Evolutionary conservation across 2,329 filamentous ascomycete genomes (phyloP).

Genomic region (Stagonosporopsis vannaccii): DNA sequence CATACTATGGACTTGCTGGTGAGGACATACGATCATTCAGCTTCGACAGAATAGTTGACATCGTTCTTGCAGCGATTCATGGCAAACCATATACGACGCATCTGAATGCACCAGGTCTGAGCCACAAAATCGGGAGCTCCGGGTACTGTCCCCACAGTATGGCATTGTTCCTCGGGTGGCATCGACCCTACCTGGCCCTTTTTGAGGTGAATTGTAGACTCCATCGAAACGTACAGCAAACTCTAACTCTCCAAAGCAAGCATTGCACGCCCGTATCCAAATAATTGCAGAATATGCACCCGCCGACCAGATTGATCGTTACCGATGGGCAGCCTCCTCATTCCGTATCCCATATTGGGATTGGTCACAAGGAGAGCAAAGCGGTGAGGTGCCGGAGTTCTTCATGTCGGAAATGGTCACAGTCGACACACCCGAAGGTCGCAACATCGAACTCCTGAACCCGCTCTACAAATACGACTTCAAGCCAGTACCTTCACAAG

Average conservation of each 20-base stretch:
- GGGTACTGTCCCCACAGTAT: conserved; percentile 83
- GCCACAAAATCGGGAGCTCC: conserved; percentile 41
- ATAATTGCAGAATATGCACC: conserved; percentile 28
- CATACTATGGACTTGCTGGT: conserved; percentile 82
- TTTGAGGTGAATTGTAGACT: conserved; percentile 57
- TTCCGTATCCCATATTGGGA: conserved; percentile 49
- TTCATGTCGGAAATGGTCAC: conserved; percentile 27
- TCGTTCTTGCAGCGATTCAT: conserved; percentile 38
- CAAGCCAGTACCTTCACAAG: conserved; percentile 26
- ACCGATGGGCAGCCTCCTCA: conserved; percentile 32
- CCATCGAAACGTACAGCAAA: neutral
- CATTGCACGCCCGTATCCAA: conserved; percentile 35
- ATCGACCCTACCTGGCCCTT: conserved; percentile 77
- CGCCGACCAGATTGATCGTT: conserved; percentile 27
- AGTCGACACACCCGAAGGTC: conserved; percentile 29
- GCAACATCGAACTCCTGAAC: conserved; percentile 29
- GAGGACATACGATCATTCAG: conserved; percentile 6
- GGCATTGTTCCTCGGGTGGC: conserved; percentile 83
- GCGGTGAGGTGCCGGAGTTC: conserved; percentile 34
- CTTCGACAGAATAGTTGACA: no score
- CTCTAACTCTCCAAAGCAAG: conserved; percentile 32
- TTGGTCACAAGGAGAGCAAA: conserved; percentile 36
- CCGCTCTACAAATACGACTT: conserved; percentile 43
- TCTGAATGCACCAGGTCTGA: conserved; percentile 36
- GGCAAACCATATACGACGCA: conserved; percentile 47